Conservation (phyloP, 257 asterid genomes). For the Fraxinus pennsylvanica region DNA sequence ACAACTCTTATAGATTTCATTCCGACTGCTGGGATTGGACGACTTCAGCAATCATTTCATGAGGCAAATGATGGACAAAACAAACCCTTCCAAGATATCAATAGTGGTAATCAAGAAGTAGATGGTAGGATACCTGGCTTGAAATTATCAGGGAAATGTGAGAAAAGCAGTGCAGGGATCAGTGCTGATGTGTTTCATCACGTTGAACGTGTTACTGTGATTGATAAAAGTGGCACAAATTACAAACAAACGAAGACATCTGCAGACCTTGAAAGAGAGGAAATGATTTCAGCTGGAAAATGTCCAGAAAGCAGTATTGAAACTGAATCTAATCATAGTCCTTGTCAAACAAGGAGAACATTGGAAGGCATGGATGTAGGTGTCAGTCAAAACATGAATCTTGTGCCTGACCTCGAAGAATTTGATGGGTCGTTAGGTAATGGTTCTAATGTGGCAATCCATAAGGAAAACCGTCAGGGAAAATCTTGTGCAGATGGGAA, state of each 20-base stretch:
- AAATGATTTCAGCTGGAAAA: conserved; percentile 9
- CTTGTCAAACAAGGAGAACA: conserved; percentile 23
- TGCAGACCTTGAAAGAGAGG: conserved; percentile 33
- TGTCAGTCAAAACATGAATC: conserved; percentile 13
- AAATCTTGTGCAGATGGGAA: too few species aligned
- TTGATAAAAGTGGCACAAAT: conserved; percentile 25
- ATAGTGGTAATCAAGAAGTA: conserved; percentile 26
- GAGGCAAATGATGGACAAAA: conserved; percentile 36
- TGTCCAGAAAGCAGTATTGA: conserved; percentile 24
- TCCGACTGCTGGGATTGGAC: conserved; percentile 17
- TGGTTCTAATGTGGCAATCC: conserved; percentile 7
- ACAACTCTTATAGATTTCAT: conserved; percentile 24
- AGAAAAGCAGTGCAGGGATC: conserved; percentile 17
- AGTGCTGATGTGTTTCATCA: conserved; percentile 21
- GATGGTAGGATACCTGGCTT: conserved; percentile 24
- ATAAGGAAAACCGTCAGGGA: conserved; percentile 11
- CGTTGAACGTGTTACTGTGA: conserved; percentile 29
- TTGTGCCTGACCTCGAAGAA: conserved; percentile 12
- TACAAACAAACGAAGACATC: conserved; percentile 23
- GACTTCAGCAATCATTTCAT: conserved; percentile 23
- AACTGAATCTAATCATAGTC: conserved; percentile 22
- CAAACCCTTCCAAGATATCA: conserved; percentile 31
- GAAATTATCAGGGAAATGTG: conserved; percentile 13
- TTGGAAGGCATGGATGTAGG: conserved; percentile 22
- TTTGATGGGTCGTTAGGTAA: conserved; percentile 22